These are phyloP conservation scores for Syzygium aromaticum DNA, from an alignment of 345 rosid genomes.

Conservation along the genomic window DNA sequence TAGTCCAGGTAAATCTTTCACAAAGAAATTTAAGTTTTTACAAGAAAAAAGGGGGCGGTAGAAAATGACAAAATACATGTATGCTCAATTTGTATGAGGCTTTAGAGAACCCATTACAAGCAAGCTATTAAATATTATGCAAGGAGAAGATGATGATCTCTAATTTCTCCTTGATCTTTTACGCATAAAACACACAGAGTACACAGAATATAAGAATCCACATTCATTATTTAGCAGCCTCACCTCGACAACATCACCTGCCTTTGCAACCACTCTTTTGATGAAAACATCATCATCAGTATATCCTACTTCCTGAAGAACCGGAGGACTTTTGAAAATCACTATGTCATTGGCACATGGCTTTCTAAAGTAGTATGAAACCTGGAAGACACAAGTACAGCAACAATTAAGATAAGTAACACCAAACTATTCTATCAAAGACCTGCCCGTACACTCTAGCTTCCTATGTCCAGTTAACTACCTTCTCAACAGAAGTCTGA, in stretches of 20 bases:
- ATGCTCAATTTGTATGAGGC: neutral
- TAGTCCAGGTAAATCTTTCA: neutral
- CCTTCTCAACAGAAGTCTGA: neutral
- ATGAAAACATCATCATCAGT: conserved; percentile 92
- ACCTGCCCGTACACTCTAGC: neutral
- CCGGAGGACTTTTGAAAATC: conserved; percentile 91
- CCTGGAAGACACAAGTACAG: conserved; percentile 36
- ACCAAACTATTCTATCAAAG: neutral
- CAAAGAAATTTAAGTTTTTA: neutral
- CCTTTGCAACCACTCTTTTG: conserved; percentile 83
- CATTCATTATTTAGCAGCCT: conserved; percentile 4
- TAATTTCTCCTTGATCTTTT: neutral
- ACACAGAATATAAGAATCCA: neutral
- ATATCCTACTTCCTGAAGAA: conserved; percentile 91
- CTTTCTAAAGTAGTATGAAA: conserved; percentile 75
- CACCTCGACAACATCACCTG: conserved; percentile 92
- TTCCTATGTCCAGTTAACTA: neutral
- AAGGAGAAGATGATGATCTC: neutral
- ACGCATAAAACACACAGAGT: fast-evolving
- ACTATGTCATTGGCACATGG: conserved; percentile 93
- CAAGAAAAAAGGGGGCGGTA: neutral
- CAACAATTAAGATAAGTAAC: neutral
- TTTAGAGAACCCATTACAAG: neutral
- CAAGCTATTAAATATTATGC: neutral
- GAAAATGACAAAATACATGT: neutral